Conservation (phyloP, 331 rosid species). For the Acacia pycnantha region DNA sequence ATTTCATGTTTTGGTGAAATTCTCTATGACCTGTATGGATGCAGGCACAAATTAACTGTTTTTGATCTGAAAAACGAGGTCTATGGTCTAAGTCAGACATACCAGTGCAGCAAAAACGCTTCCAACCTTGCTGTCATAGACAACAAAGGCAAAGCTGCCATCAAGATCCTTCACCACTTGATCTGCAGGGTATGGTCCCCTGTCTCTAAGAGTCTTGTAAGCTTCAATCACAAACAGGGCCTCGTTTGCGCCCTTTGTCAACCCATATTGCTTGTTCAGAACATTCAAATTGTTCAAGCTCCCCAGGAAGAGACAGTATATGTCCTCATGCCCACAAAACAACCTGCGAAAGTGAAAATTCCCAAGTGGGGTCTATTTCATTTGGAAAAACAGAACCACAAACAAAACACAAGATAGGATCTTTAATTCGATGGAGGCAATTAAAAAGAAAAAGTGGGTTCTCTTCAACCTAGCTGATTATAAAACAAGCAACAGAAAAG, state of each 20-base stretch:
- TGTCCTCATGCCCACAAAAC: constrained; percentile 90
- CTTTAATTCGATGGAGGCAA: background rate
- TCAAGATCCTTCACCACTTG: constrained; percentile 94
- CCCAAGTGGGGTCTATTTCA: background rate
- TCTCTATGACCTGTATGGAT: background rate
- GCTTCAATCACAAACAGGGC: constrained; percentile 96
- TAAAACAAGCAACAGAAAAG: background rate
- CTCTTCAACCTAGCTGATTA: background rate
- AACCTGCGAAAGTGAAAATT: constrained; percentile 45
- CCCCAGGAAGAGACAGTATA: constrained; percentile 86
- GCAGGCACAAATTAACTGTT: background rate
- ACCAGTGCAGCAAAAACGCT: constrained; percentile 91
- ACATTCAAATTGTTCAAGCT: constrained; percentile 65
- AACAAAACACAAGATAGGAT: background rate
- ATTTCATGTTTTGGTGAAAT: background rate
- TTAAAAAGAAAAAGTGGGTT: background rate
- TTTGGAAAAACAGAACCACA: background rate
- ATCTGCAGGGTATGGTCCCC: constrained; percentile 98
- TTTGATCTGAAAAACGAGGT: background rate
- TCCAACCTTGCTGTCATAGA: constrained; percentile 89
- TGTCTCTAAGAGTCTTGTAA: constrained; percentile 80
- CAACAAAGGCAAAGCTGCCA: constrained; percentile 95
- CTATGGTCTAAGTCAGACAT: background rate
- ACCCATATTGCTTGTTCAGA: constrained; percentile 77
- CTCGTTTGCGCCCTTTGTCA: constrained; percentile 64